Evolutionary conservation across 805 yeast species (phyloP), one percentile per base, ranked within the genome.

Genomic region (Yamadazyma phyllophila): DNA sequence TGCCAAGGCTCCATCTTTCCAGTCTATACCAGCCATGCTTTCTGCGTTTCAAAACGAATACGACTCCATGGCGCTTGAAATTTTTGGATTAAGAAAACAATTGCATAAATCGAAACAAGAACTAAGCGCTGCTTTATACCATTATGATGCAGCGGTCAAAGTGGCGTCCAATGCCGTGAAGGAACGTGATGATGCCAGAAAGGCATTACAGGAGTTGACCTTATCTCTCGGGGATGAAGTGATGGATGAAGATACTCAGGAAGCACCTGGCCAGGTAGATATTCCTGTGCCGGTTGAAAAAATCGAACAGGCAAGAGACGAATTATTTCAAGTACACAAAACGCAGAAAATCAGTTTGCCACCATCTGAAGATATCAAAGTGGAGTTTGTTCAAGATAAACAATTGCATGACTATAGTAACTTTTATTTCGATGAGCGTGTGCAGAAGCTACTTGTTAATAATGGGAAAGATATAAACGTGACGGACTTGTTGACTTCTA

Each of bases 61-160:
- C 90, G 97, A 91, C 59, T 80, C 96, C 0, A 61, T 88, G 36
- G 87, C 92, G 26, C 67, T 91, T 42, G 97, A 92, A 58, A 74
- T 85, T 15, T 89, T 88, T 57, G 77, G 82, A 33, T 67, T 91
- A 50, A 74, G 94, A 49, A 85, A 87, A 59, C 89, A 85, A 54
- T 70, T 90, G 32, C 77, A 74, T 42, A 69, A 71, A 17, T 74
- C 90, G 1, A 77, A 85, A 47, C 80, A 85, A 53, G 92, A 89
- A 56, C 68, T 91, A 40, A 83, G 94, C 26, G 68, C 85, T 2
- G 83, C 96, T 0, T 66, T 90, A 34, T 91, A 89, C 57, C 85
- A 83, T 57, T 87, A 87, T 51, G 98, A 91, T 61, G 97, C 97
- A 0, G 96, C 97, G 2, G 82, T 86, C 2, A 71, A 91, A 45